Evolutionary conservation across 441 rosid genomes (phyloP).

Genomic region (Omphalea diandra): DNA sequence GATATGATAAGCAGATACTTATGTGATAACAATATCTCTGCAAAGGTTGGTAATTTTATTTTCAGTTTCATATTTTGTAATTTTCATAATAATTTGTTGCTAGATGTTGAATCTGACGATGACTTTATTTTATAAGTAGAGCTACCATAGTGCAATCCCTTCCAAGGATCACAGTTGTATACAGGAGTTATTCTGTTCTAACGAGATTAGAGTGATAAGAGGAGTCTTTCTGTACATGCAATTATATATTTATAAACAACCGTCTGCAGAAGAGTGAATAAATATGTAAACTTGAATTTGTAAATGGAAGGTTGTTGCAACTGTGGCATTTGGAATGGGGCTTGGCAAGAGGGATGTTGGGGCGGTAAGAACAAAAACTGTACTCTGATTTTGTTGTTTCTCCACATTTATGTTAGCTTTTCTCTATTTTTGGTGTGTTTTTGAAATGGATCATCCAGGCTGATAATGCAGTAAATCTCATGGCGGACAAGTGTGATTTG

Average conservation of each 20-base stretch:
- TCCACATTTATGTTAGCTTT: conserved; percentile 17
- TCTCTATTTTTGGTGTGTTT: too few relatives aligned
- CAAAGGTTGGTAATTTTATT: conserved; percentile 59
- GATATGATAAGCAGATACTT: conserved; percentile 77
- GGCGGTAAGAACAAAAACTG: conserved; percentile 67
- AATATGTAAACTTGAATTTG: conserved; percentile 19
- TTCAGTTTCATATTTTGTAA: conserved; percentile 8
- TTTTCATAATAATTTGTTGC: conserved; percentile 15
- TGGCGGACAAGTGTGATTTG: too few relatives aligned
- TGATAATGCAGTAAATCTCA: too few relatives aligned
- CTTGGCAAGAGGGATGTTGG: conserved; percentile 92
- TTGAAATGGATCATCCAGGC: too few relatives aligned
- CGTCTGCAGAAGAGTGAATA: neutral
- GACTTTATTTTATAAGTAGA: conserved; percentile 40
- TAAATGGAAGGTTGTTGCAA: conserved; percentile 85
- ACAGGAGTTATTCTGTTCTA: conserved; percentile 87
- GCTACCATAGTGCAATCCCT: conserved; percentile 84
- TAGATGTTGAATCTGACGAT: conserved; percentile 25
- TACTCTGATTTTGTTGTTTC: conserved; percentile 20
- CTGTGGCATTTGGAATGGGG: conserved; percentile 99
- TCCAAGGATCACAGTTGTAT: conserved; percentile 69
- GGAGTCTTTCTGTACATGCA: conserved; percentile 1
- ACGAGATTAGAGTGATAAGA: conserved; percentile 93
- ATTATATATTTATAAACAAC: neutral
- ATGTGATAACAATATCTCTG: conserved; percentile 66